Base-by-base conservation (phyloP, 352 stramenopile genomes). In the Albugo laibachii region DNA sequence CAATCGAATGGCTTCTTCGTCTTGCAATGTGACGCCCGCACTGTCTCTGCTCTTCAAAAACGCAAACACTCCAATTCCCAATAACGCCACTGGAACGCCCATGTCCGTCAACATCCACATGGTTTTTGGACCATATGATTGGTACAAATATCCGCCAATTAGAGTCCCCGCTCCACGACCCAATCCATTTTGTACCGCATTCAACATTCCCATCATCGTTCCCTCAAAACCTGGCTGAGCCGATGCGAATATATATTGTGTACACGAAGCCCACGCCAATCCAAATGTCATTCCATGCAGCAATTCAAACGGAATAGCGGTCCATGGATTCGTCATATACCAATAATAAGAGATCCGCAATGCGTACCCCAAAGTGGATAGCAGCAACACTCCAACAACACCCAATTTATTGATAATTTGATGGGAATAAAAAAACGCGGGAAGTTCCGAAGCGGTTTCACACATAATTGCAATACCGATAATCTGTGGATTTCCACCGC, bases 351-450 rank as follows among this genome's bases (percentile, higher is more conserved):
- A 78, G 34, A 85, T 63, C 43, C 76, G 69, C 27, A 75, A 56
- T 14, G 63, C 66, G 55, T 84, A 88, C 15, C 66, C 76, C 1
- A 64, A 41, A 35, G 83, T 82, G 2, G 73, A 84, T 11, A 84
- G 21, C 45, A 85, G 54, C 49, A 88, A 45, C 39, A 85, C 70
- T 24, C 79, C 79, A 12, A 85, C 65, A 19, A 69, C 81, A 16
- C 76, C 76, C 19, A 84, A 57, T n/a, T 60, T 60, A 36, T 72
- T 55, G 52, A 86, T 77, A 52, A 86, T 73, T 21, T 54, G 44
- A 45, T 84, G 63, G 13, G 76, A 78, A 52, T 66, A 84, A 58
- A 84, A 89, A 53, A 89, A 89, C 1, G 73, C 76, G 12, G 76
- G 76, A 5, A 89, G 54, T 57, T 89, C 76, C 12, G 73, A 86